Evolutionary conservation across 305 asterid genomes (phyloP), one percentile per base, ranked within the genome.

Genomic region (Striga hermonthica): DNA sequence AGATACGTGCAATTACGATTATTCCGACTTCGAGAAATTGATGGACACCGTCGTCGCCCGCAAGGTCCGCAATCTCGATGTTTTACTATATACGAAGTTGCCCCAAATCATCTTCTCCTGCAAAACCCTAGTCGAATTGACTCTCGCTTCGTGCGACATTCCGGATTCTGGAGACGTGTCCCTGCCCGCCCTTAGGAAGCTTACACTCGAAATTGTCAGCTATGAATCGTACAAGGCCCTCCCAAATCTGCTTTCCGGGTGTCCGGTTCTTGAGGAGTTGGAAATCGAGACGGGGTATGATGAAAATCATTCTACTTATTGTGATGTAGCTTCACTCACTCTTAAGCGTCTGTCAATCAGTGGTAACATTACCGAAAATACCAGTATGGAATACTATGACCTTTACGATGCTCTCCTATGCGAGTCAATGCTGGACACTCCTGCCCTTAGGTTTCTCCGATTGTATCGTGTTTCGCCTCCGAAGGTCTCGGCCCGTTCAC

Each of bases 211-310:
- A n/a, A 4, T 3, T n/a, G 16, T 36, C 12, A 9, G 2, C 9
- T 34, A 34, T n/a, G 5, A 10, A 0, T 10, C 4, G 7, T 9
- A 36, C 9, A 22, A 57, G n/a, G 1, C 44, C 62, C 62, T 57
- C 13, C 44, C 62, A 2, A 36, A 37, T 4, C 28, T 57, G 62
- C 43, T 57, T 36, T 57, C 62, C 12, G 62, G 62, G 4, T 57
- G 62, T 36, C 62, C 62, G 14, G 62, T 57, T 16, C 62, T 57
- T 5, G 62, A 57, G 62, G 45, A 57, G 45, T 36, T 57, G 62
- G 10, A 10, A 0, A 9, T 57, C 5, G 62, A 36, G 5, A 22
- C 2, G 28, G 16, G 3, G 14, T 34, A 6, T 22, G 4, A 3
- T 0, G 59, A 54, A 10, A 9, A 7, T 6, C 22, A 57, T 34